phyloP scores from a whole-genome alignment of 306 rosid species.

The Prunus padus region DNA sequence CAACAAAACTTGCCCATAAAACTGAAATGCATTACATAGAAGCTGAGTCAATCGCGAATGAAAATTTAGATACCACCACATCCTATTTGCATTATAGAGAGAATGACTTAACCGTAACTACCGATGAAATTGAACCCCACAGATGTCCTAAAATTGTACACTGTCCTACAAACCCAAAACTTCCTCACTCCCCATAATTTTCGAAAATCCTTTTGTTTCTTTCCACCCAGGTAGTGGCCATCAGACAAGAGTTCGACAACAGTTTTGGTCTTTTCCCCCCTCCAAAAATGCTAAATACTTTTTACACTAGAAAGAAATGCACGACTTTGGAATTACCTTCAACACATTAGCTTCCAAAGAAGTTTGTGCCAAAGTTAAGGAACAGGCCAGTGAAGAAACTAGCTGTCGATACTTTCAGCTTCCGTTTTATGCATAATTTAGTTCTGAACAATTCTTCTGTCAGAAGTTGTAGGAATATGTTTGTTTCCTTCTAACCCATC shows the following conservation, averaged over 20 bases:
- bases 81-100: background rate
- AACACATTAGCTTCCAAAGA: background rate
- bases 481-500: conserved; percentile 20
- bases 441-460: background rate
- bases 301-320: background rate
- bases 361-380: background rate
- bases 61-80: background rate
- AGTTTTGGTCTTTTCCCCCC: too few relatives aligned
- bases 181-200: background rate
- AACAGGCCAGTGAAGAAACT: background rate
- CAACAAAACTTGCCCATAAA: background rate
- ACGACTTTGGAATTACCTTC: background rate
- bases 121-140: background rate
- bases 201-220: background rate
- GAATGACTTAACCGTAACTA: background rate
- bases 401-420: background rate
- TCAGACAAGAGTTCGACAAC: background rate
- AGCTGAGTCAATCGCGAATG: background rate
- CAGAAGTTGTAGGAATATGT: background rate
- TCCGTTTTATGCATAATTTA: background rate
- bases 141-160: background rate
- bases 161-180: background rate
- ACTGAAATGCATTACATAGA: background rate
- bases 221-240: background rate
- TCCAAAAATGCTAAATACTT: background rate